Percentiles rank a stretch among this genome's conserved stretches.
Evolutionary conservation across 371 early-diverging fungal genomes (phyloP).

Genomic region (Mortierella sp.): DNA sequence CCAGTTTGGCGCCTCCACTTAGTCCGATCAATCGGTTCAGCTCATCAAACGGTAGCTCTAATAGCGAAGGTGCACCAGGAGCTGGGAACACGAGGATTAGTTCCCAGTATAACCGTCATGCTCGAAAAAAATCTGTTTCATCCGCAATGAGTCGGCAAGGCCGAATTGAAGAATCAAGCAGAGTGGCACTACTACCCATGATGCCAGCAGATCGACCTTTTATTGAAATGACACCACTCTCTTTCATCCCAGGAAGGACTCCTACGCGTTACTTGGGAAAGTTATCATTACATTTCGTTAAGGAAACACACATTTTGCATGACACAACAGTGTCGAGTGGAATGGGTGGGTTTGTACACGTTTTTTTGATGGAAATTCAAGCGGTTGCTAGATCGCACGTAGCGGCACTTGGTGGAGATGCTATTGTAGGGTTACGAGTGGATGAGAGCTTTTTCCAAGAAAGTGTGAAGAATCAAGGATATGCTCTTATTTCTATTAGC

Average conservation of each 20-base stretch:
- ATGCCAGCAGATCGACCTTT: slow-evolving; percentile 54
- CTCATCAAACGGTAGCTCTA: slow-evolving; percentile 27
- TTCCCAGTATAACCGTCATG: slow-evolving; percentile 15
- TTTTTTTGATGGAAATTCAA: slow-evolving; percentile 71
- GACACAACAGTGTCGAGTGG: slow-evolving; percentile 63
- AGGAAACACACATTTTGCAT: slow-evolving; percentile 70
- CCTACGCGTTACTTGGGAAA: slow-evolving; percentile 71
- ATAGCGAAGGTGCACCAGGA: slow-evolving; percentile 15
- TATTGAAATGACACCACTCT: slow-evolving; percentile 61
- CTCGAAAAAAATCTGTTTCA: slow-evolving; percentile 41
- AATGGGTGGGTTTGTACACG: slow-evolving; percentile 71
- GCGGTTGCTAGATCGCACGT: slow-evolving; percentile 75
- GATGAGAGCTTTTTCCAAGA: slow-evolving; percentile 72
- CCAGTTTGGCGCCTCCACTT: slow-evolving; percentile 17
- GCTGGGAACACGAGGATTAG: slow-evolving; percentile 2
- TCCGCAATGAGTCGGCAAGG: slow-evolving; percentile 28
- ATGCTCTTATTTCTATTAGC: slow-evolving; percentile 67
- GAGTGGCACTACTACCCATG: slow-evolving; percentile 33
- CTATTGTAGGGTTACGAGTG: slow-evolving; percentile 69
- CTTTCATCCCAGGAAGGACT: slow-evolving; percentile 65
- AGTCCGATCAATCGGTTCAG: slow-evolving; percentile 15
- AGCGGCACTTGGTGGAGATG: slow-evolving; percentile 79
- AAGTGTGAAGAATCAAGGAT: slow-evolving; percentile 75
- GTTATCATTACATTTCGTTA: slow-evolving; percentile 81
- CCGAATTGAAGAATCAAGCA: slow-evolving; percentile 19